phyloP scores from a whole-genome alignment of 106 monocot genomes.

The Triglochin maritima region DNA sequence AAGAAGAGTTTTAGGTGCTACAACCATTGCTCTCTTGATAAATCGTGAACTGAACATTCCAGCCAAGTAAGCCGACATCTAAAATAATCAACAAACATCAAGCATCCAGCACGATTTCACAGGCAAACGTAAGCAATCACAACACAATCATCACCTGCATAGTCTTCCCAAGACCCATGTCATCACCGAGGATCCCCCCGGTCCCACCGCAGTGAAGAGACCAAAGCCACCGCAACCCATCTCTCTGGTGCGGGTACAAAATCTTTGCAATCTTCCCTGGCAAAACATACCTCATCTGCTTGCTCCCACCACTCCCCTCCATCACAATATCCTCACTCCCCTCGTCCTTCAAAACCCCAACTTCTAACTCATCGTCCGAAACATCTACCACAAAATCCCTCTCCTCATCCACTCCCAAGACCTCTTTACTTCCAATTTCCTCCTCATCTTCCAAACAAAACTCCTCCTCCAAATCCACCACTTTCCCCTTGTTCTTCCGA shows the following conservation, averaged over 20 bases:
- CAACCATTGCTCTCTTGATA: slow-evolving; percentile 73
- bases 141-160: slow-evolving; percentile 61
- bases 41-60: slow-evolving; percentile 76
- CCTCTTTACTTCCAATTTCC: not conserved
- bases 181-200: slow-evolving; percentile 94
- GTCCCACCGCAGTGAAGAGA: slow-evolving; percentile 58
- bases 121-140: not conserved
- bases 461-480: not conserved
- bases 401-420: not conserved
- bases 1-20: slow-evolving; percentile 92
- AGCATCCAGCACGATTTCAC: not conserved
- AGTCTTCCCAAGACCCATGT: slow-evolving; percentile 99
- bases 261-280: slow-evolving; percentile 34
- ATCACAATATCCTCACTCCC: slow-evolving; percentile 19
- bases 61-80: slow-evolving; percentile 84
- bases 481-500: not conserved
- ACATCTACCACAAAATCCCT: slow-evolving; percentile 10
- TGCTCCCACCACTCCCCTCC: slow-evolving; percentile 22
- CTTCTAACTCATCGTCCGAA: slow-evolving; percentile 2
- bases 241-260: slow-evolving; percentile 78
- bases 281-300: slow-evolving; percentile 30
- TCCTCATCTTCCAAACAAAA: slow-evolving; percentile 3
- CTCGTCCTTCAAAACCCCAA: not conserved
- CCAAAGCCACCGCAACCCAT: slow-evolving; percentile 91
- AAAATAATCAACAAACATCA: slow-evolving; percentile 1